Evolutionary conservation across 2,329 filamentous ascomycete genomes (phyloP).

Genomic region (Metarhizium brunneum): DNA sequence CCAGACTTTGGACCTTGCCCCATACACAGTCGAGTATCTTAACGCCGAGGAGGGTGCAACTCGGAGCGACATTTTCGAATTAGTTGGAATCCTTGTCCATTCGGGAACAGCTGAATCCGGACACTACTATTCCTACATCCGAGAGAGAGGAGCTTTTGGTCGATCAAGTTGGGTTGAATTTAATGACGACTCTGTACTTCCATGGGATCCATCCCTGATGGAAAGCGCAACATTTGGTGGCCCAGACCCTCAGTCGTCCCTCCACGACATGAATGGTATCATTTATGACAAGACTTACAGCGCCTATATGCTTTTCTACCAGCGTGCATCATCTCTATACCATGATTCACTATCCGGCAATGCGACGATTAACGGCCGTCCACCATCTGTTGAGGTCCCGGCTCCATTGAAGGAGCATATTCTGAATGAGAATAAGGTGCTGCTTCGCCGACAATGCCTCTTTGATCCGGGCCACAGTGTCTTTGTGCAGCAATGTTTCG

Average conservation of each 20-base stretch:
- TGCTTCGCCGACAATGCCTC: constrained; percentile 69
- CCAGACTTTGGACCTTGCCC: constrained; percentile 70
- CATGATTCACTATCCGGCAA: constrained; percentile 9
- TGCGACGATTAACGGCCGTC: constrained; percentile 6
- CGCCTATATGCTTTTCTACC: constrained; percentile 98
- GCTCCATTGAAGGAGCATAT: constrained; percentile 48
- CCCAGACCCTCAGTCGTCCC: constrained; percentile 37
- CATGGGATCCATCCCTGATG: constrained; percentile 67
- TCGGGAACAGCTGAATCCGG: constrained; percentile 87
- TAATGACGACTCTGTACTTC: constrained; percentile 76
- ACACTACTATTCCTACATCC: constrained; percentile 95
- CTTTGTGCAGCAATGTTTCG: constrained; percentile 57
- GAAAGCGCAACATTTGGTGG: constrained; percentile 76
- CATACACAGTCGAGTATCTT: constrained; percentile 81
- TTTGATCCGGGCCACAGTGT: constrained; percentile 62
- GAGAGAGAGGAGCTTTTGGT: constrained; percentile 56
- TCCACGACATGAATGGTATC: constrained; percentile 35
- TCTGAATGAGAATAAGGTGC: constrained; percentile 59
- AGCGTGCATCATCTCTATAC: constrained; percentile 60
- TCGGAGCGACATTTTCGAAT: constrained; percentile 69
- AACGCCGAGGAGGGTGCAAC: constrained; percentile 46
- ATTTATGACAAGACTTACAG: constrained; percentile 65
- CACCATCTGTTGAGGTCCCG: constrained; percentile 36
- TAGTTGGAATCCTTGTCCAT: constrained; percentile 93
- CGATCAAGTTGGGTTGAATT: constrained; percentile 73